Base-by-base conservation (phyloP, 2,329 filamentous ascomycete species). In the Ascochyta pisi region DNA sequence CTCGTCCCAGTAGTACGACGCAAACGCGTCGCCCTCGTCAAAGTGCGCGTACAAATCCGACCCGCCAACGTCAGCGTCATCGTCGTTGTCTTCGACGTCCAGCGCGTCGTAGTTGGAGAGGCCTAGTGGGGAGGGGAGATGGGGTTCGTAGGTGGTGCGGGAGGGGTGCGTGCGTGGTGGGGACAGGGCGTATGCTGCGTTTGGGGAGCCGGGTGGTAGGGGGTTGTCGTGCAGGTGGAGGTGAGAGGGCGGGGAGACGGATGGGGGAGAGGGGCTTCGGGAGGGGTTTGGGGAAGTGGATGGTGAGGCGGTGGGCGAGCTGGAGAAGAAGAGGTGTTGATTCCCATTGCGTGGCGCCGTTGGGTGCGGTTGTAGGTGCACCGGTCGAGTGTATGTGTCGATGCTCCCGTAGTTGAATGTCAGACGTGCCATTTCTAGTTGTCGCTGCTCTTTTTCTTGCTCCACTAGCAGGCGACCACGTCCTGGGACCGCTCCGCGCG, bases 81-180 rank as follows among this genome's bases (percentile, higher is more conserved):
- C 19, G 19, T 19, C 19, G 19, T 75, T 74, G 16, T 27, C 19
- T 37, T 27, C 76, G 3, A 67, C 48, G 45, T 79, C 77, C 24
- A 79, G 69, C 9, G 74, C 74, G 52, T 79, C 78, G 60, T 79
- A 79, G 54, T 78, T 78, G n/a, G 73, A 77, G 2, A 78, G 63
- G 3, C 75, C 73, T 9, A 78, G 66, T 2, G 77, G 76, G 1
- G 75, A 77, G 1, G 75, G 73, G 9, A 72, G 70, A 5, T 73
- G 58, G 0, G 76, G 73, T 8, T 71, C 52, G 52, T 74, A 73
- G 23, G 70, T 63, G 46, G 61, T 61, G 1, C 62, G 60, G 7
- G 62, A 39, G 16, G 68, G 66, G 10, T 61, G 8, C 4, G 24
- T 51, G 33, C 45, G 58, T 7, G 66, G 60, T 8, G 60, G 61